Evolutionary conservation across 202 grass and related monocot species (phyloP).

Genomic region (Schoenoplectus tabernaemontani): DNA sequence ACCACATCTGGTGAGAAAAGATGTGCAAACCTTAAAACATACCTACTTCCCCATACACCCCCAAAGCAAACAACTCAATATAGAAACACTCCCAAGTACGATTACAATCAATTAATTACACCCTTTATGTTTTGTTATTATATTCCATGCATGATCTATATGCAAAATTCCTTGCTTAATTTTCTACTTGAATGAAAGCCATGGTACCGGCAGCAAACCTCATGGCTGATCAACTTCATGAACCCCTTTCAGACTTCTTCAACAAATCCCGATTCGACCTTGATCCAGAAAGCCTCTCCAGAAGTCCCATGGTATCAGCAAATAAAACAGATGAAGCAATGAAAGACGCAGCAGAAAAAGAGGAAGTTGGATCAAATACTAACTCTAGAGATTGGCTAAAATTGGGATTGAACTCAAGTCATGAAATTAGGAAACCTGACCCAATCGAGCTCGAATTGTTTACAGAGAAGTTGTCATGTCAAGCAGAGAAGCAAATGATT

Average conservation of each 20-base stretch:
- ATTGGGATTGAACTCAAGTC: conserved; percentile 37
- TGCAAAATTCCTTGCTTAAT: background rate
- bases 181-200: background rate
- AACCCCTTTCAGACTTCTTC: conserved; percentile 15
- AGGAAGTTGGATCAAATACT: conserved; percentile 21
- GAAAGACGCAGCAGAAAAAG: background rate
- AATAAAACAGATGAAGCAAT: conserved; percentile 9
- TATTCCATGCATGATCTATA: conserved; percentile 13
- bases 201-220: conserved; percentile 60
- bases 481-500: background rate
- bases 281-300: conserved; percentile 1
- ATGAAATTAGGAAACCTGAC: conserved; percentile 11
- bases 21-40: conserved; percentile 18
- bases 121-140: background rate
- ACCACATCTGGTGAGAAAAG: conserved; percentile 6
- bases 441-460: conserved; percentile 33
- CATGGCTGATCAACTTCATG: conserved; percentile 25
- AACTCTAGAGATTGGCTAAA: conserved; percentile 47
- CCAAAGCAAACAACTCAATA: conserved; percentile 1
- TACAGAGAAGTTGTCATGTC: conserved; percentile 5
- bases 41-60: background rate
- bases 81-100: background rate
- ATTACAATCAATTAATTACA: conserved; percentile 5
- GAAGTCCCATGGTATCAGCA: conserved; percentile 30
- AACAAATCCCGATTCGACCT: background rate